Base-by-base conservation (phyloP, 306 rosid species). In the Cucumis cinereus region DNA sequence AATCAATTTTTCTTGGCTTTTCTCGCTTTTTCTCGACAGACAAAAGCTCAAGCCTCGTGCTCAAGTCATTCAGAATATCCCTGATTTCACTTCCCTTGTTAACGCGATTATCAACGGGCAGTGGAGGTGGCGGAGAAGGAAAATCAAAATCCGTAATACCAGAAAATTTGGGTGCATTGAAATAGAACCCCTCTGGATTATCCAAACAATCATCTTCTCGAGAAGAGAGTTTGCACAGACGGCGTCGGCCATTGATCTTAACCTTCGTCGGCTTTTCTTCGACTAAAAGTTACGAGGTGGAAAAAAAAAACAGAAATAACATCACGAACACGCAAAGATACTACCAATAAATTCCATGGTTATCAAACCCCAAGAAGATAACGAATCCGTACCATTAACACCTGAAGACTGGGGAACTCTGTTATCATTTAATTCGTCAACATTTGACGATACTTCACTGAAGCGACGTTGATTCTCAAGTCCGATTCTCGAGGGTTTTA, bases 51-150 rank as follows among this genome's bases (percentile, higher is more conserved):
- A 94, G 92, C 85, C 55, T 93, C 4, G 97, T 82, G 76, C 80
- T 90, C 84, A 93, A 84, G 28, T 91, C 91, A 40, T 79, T 78
- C 30, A 91, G 87, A 45, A 94, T 94, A 82, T 90, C 96, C 85
- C 87, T 87, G 74, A 91, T 94, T 74, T 90, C 97, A 83, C 63
- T 89, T 61, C 73, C 85, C 30, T 86, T 89, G 45, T 54, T 82
- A 77, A 74, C 80, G 73, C 78, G 75, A 71, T 83, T 68, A 53
- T 60, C 66, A 58, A 24, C 68, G 6, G 23, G 72, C 3, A 76
- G 81, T 35, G 66, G 81, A 50, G 59, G 74, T 6, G 75, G 78
- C 2, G 74, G 82, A 52, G 64, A 36, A 0, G 92, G 98, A 3
- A 94, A 87, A 71, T 91, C 91, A 57, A 87, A 86, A 73, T 82